phyloP scores from a whole-genome alignment of 371 early-diverging fungal species.

The Saksenaea oblongispora region DNA sequence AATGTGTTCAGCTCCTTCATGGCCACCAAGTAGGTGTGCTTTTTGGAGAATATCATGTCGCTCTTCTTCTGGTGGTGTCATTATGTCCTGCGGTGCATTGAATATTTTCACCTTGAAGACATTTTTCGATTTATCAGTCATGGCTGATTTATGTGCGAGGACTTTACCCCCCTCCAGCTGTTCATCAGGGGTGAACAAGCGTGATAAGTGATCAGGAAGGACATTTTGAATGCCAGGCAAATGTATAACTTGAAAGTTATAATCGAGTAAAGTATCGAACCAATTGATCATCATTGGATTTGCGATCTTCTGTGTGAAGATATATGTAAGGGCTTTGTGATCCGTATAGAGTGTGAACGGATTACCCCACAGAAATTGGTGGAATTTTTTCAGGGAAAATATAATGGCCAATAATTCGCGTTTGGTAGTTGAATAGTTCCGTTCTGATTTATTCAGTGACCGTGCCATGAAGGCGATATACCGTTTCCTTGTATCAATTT shows the following conservation, averaged over 20 bases:
- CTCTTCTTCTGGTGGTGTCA: neutral
- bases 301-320: slow-evolving; percentile 17
- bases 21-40: slow-evolving; percentile 12
- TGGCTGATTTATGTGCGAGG: no score
- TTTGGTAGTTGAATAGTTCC: slow-evolving; percentile 14
- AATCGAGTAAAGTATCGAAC: slow-evolving; percentile 25
- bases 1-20: slow-evolving; percentile 19
- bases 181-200: slow-evolving; percentile 13
- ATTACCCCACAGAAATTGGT: slow-evolving; percentile 29
- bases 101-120: no score
- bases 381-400: slow-evolving; percentile 28
- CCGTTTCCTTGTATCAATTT: neutral
- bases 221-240: slow-evolving; percentile 22
- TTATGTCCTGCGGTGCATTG: neutral
- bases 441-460: slow-evolving; percentile 9
- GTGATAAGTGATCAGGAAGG: slow-evolving; percentile 20
- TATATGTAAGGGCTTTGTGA: slow-evolving; percentile 10
- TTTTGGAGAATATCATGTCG: slow-evolving; percentile 13
- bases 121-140: no score
- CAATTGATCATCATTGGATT: slow-evolving; percentile 24
- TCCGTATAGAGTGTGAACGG: slow-evolving; percentile 10
- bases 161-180: slow-evolving; percentile 18
- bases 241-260: slow-evolving; percentile 24
- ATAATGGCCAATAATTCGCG: slow-evolving; percentile 18
- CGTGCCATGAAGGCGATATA: slow-evolving; percentile 25